Conservation (phyloP, 257 asterid species). For the Solanum verrucosum region DNA sequence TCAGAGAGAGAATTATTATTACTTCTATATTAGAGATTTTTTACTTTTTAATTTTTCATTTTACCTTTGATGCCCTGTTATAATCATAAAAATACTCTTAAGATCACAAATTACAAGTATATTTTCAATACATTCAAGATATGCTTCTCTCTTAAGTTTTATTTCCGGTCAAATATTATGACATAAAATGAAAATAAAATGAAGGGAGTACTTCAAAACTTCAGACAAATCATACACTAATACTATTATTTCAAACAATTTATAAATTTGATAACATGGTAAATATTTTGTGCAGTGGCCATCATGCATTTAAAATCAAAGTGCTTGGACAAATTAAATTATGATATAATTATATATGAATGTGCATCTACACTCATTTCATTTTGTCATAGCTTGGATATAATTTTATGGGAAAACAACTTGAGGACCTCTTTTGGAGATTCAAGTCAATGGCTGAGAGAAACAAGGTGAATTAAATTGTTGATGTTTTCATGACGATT, state of each 20-base stretch:
- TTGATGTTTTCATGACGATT: neutral
- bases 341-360: neutral
- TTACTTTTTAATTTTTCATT: neutral
- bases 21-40: neutral
- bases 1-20: too few relatives aligned
- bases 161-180: neutral
- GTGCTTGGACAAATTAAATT: slow-evolving; percentile 29
- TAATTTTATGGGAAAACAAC: too few relatives aligned
- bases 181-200: too few relatives aligned
- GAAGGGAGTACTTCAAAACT: neutral
- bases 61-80: neutral
- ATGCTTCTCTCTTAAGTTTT: too few relatives aligned
- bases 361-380: neutral
- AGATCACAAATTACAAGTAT: neutral
- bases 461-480: slow-evolving; percentile 52
- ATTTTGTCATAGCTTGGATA: too few relatives aligned
- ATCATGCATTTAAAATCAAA: slow-evolving; percentile 85
- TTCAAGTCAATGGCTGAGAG: slow-evolving; percentile 77
- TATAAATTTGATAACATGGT: neutral
- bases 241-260: too few relatives aligned
- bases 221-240: too few relatives aligned
- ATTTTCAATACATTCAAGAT: neutral
- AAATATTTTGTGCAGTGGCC: slow-evolving; percentile 49
- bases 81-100: neutral
- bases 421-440: too few relatives aligned